Conservation (phyloP, 176 grass and related monocot genomes). For the Musa troglodytarum region DNA sequence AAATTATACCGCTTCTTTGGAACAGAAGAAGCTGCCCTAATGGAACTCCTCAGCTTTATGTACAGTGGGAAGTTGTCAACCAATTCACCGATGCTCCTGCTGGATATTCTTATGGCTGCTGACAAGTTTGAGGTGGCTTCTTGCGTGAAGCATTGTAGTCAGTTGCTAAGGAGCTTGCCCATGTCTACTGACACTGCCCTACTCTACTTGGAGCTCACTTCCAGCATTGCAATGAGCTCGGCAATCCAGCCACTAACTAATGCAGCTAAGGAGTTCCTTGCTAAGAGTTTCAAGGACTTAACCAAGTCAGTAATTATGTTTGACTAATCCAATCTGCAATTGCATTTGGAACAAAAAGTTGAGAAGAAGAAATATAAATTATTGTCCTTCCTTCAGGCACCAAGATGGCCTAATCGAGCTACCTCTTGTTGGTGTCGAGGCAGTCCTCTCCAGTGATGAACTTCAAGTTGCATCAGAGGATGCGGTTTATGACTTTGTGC, state of each 20-base stretch:
- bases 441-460: constrained; percentile 21
- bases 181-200: constrained; percentile 10
- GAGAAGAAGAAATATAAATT: too few species aligned
- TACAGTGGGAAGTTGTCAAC: constrained; percentile 22
- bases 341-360: too few species aligned
- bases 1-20: neutral
- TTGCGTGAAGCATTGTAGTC: constrained; percentile 10
- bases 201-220: constrained; percentile 8
- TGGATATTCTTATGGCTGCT: constrained; percentile 22
- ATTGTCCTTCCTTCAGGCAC: neutral
- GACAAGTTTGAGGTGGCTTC: constrained; percentile 16
- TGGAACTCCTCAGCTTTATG: constrained; percentile 23
- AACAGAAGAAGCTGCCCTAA: constrained; percentile 24
- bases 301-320: neutral
- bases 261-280: constrained; percentile 17
- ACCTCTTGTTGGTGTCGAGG: constrained; percentile 16
- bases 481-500: constrained; percentile 13
- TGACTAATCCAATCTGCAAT: too few species aligned
- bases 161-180: constrained; percentile 9
- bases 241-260: constrained; percentile 14
- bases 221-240: neutral
- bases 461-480: constrained; percentile 24
- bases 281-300: constrained; percentile 6
- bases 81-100: neutral
- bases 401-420: constrained; percentile 12